Evolutionary conservation across 768 basidiomycete genomes (phyloP).

Genomic region (Suillus fuscotomentosus): DNA sequence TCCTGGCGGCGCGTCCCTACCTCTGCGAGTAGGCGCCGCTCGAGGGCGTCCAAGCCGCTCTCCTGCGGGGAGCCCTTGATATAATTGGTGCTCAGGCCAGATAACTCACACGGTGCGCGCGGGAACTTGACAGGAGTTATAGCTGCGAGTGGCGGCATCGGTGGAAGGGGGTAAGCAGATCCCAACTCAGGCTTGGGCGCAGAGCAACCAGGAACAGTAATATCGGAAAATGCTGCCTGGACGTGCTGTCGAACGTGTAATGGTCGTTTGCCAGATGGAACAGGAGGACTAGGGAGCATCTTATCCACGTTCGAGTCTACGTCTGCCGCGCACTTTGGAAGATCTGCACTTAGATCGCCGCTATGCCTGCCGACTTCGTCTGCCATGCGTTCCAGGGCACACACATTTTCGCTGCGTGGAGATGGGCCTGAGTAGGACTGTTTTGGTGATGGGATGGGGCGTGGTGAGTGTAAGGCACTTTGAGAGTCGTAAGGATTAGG

Average conservation of each 20-base stretch:
- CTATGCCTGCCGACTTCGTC: constrained; percentile 44
- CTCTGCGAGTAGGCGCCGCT: constrained; percentile 63
- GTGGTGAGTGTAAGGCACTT: constrained; percentile 57
- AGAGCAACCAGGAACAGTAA: constrained; percentile 9
- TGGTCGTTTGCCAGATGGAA: constrained; percentile 42
- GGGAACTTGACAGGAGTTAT: constrained; percentile 33
- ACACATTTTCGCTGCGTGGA: constrained; percentile 47
- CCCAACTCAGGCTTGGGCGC: constrained; percentile 15
- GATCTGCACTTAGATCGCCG: constrained; percentile 26
- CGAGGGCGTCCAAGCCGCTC: constrained; percentile 72
- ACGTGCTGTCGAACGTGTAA: constrained; percentile 21
- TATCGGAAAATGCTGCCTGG: constrained; percentile 30
- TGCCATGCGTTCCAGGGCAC: constrained; percentile 71
- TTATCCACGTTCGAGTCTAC: constrained; percentile 41
- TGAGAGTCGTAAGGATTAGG: constrained; percentile 33
- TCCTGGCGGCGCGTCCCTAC: constrained; percentile 63
- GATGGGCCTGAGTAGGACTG: constrained; percentile 37
- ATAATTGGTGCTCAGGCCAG: constrained; percentile 21
- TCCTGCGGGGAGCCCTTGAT: constrained; percentile 30
- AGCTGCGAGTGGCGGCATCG: constrained; percentile 53
- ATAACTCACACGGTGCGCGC: constrained; percentile 30
- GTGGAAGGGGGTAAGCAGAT: constrained; percentile 30
- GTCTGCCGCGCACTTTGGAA: constrained; percentile 21
- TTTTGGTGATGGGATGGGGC: constrained; percentile 68
- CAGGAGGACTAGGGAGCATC: constrained; percentile 60